Conservation (phyloP, 257 asterid species). For the Leptodermis oblonga region DNA sequence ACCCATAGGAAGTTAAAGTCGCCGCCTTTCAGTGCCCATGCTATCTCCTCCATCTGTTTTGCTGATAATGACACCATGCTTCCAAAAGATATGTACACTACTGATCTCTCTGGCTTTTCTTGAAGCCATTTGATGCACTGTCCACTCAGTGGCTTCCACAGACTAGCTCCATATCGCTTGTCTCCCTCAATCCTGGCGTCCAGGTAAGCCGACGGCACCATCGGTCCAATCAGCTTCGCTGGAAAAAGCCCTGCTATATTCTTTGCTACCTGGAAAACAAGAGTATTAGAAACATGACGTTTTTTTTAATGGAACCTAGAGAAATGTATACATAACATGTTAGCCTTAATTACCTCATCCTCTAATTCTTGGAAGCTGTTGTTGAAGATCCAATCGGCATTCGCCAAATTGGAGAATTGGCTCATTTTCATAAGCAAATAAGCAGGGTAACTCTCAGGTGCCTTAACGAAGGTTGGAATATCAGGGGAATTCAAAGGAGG, state of each 20-base stretch:
- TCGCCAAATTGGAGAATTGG: conserved; percentile 49
- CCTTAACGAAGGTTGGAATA: conserved; percentile 51
- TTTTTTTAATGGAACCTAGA: not conserved
- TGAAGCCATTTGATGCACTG: conserved; percentile 55
- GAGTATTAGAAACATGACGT: not conserved
- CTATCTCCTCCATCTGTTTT: conserved; percentile 56
- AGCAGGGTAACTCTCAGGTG: conserved; percentile 62
- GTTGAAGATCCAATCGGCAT: conserved; percentile 51
- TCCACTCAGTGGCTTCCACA: conserved; percentile 63
- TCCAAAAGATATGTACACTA: conserved; percentile 59
- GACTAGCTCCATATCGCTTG: conserved; percentile 61
- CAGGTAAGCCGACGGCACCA: conserved; percentile 64
- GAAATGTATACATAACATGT: not conserved
- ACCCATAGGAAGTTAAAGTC: conserved; percentile 55
- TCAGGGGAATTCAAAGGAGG: conserved; percentile 47
- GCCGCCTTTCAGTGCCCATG: conserved; percentile 28
- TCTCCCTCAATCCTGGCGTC: conserved; percentile 61
- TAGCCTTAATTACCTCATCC: conserved; percentile 38
- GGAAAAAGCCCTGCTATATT: conserved; percentile 46
- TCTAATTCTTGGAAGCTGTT: conserved; percentile 50
- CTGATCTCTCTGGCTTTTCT: conserved; percentile 40
- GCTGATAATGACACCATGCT: conserved; percentile 56
- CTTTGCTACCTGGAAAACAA: conserved; percentile 35
- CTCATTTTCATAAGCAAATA: conserved; percentile 56
- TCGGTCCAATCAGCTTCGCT: conserved; percentile 55